phyloP scores from a whole-genome alignment of 1,284 basidiomycete genomes.

The Hortiboletus rubellus region DNA sequence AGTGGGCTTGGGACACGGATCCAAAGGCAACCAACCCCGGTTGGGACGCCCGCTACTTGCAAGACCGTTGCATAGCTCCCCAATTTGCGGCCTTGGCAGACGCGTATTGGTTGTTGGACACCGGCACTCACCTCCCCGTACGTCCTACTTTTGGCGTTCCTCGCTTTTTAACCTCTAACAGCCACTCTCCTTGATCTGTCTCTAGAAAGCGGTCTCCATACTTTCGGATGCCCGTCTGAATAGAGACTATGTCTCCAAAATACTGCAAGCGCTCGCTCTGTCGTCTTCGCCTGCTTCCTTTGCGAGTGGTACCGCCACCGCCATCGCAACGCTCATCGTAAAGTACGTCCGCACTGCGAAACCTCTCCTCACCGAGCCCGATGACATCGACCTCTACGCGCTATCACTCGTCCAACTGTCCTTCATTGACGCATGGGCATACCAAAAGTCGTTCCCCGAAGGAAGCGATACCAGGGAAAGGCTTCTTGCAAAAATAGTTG shows the following conservation, averaged over 20 bases:
- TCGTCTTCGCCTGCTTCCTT: constrained; percentile 45
- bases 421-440: constrained; percentile 70
- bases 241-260: constrained; percentile 72
- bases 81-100: constrained; percentile 71
- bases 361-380: constrained; percentile 61
- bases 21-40: constrained; percentile 46
- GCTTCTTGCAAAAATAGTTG: constrained; percentile 59
- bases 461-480: constrained; percentile 49
- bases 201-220: constrained; percentile 63
- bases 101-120: constrained; percentile 79
- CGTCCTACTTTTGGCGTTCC: constrained; percentile 32
- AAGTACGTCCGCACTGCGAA: constrained; percentile 70
- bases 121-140: constrained; percentile 60
- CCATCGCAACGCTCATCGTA: constrained; percentile 48
- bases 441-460: constrained; percentile 66
- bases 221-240: constrained; percentile 73
- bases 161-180: not conserved
- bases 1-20: constrained; percentile 72
- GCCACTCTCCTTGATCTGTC: not conserved
- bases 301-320: constrained; percentile 10
- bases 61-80: constrained; percentile 61
- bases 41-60: constrained; percentile 45
- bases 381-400: constrained; percentile 66
- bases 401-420: constrained; percentile 63
- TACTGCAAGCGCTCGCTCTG: constrained; percentile 63